Evolutionary conservation across 768 basidiomycete genomes (phyloP), one percentile per base, ranked within the genome.

Genomic region (Dacryopinax spathularia): DNA sequence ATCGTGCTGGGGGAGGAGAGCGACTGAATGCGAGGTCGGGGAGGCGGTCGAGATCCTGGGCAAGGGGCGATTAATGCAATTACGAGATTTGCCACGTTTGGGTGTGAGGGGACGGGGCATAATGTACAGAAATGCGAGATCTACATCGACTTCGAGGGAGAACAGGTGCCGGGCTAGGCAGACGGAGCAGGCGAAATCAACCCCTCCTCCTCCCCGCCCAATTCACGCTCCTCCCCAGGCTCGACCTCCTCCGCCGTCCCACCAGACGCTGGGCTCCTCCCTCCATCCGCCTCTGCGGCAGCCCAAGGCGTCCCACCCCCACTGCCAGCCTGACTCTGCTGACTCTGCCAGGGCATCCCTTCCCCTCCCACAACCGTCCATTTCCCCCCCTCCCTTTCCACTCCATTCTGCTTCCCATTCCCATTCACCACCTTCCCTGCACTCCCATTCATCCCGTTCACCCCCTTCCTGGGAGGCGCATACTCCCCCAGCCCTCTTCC

Each of bases 1-100:
- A 75, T 91, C 63, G 81, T 82, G 65, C 90, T 92, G 72, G n/a
- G n/a, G n/a, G 92, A 89, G 70, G 91, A 94, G 72, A 92, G 90
- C 69, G 91, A 94, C 74, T 92, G 74, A 81, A n/a, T n/a, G n/a
- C n/a, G n/a, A n/a, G n/a, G n/a, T n/a, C n/a, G n/a, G n/a, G n/a
- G n/a, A n/a, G n/a, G n/a, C n/a, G n/a, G n/a, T n/a, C n/a, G n/a
- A n/a, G n/a, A n/a, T n/a, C n/a, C n/a, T n/a, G n/a, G n/a, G n/a
- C n/a, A n/a, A n/a, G n/a, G n/a, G n/a, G n/a, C n/a, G n/a, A n/a
- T n/a, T n/a, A n/a, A n/a, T n/a, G n/a, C n/a, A n/a, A n/a, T n/a
- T n/a, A n/a, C n/a, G n/a, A n/a, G n/a, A n/a, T n/a, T n/a, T n/a
- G n/a, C n/a, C n/a, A n/a, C n/a, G n/a, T n/a, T n/a, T n/a, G n/a